A percentile compares a stretch with the other conserved stretches of the same genome.
phyloP scores from a whole-genome alignment of 2,329 filamentous ascomycete species.

The Boeremia exigua region DNA sequence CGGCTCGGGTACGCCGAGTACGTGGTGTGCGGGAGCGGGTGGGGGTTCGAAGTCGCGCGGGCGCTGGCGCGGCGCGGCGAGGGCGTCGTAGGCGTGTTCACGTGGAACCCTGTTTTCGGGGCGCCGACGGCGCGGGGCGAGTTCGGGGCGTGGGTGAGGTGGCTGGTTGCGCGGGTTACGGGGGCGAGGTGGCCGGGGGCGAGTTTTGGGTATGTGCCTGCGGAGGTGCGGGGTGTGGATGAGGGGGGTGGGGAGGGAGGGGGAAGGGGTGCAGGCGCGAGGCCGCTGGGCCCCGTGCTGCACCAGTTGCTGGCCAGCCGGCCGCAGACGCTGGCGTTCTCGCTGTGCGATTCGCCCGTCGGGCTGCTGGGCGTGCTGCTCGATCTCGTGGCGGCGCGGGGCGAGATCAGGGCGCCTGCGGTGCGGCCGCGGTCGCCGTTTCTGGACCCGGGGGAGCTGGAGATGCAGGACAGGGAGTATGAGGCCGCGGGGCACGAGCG shows the following conservation, averaged over 20 bases:
- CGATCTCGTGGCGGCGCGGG: constrained; percentile 39
- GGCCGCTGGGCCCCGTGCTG: constrained; percentile 23
- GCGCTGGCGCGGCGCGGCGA: constrained; percentile 57
- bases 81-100: constrained; percentile 65
- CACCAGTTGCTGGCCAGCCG: constrained; percentile 39
- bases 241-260: background rate
- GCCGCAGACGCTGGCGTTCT: constrained; percentile 46
- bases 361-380: constrained; percentile 44
- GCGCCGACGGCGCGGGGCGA: constrained; percentile 56
- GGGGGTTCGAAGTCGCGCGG: constrained; percentile 53
- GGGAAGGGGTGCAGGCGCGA: background rate
- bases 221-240: constrained; percentile 37
- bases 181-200: constrained; percentile 50
- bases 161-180: constrained; percentile 57
- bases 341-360: constrained; percentile 48
- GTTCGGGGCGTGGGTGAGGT: constrained; percentile 61
- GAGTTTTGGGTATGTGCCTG: constrained; percentile 62
- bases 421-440: constrained; percentile 39
- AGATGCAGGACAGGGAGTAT: constrained; percentile 28
- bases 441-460: constrained; percentile 38
- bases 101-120: constrained; percentile 62
- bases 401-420: constrained; percentile 18
- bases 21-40: constrained; percentile 62
- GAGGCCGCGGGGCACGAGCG: constrained; percentile 11
- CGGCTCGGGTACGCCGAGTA: constrained; percentile 66